phyloP scores from a whole-genome alignment of 345 rosid species.

The Citrus cavaleriei region DNA sequence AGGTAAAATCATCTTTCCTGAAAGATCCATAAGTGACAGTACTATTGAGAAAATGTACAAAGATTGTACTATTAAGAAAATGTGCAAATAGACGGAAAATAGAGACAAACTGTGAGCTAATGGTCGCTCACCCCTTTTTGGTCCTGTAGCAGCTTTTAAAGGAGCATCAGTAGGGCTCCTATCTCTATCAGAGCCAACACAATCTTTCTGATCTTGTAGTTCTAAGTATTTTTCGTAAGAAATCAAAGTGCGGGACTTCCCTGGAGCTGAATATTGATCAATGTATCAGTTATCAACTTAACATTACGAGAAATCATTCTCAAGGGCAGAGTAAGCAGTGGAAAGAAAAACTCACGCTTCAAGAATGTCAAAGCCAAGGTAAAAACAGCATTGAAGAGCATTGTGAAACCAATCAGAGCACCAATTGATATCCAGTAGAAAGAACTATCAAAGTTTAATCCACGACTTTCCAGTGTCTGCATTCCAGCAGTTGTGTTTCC shows the following conservation, averaged over 20 bases:
- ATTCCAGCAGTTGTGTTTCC: conserved; percentile 20
- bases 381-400: conserved; percentile 36
- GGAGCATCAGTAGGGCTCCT: background rate
- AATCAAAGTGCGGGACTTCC: conserved; percentile 35
- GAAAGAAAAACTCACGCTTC: conserved; percentile 26
- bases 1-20: conserved; percentile 39
- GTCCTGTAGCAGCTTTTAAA: background rate
- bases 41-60: background rate
- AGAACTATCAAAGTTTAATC: conserved; percentile 28
- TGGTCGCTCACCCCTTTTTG: conserved; percentile 12
- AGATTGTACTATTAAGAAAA: background rate
- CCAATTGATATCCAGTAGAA: conserved; percentile 34
- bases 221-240: conserved; percentile 20
- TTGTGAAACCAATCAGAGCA: conserved; percentile 34
- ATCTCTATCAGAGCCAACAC: background rate
- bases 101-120: background rate
- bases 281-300: background rate
- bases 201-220: conserved; percentile 2
- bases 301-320: background rate
- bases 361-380: conserved; percentile 34
- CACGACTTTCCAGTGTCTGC: conserved; percentile 34
- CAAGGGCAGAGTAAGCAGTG: background rate
- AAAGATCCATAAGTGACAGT: background rate
- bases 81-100: background rate
- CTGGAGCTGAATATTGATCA: conserved; percentile 29